These are phyloP conservation scores for Boletales sp. DNA, from an alignment of 768 basidiomycete genomes.

Conservation along the genomic window DNA sequence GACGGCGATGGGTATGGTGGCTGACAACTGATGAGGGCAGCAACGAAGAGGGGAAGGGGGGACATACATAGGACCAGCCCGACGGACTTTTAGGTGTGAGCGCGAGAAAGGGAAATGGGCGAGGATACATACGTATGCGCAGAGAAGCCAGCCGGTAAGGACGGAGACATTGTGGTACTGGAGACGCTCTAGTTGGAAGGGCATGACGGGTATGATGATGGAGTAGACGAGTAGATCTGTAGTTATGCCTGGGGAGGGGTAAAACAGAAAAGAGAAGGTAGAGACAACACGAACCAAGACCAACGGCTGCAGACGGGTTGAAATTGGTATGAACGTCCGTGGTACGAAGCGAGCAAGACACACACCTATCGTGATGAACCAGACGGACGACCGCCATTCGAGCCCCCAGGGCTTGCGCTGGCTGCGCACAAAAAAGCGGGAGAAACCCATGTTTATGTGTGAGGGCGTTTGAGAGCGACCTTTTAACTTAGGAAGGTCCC, in stretches of 20 bases:
- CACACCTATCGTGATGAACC: conserved; percentile 49
- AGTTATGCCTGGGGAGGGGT: conserved; percentile 29
- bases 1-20: conserved; percentile 56
- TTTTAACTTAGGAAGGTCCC: too few species aligned
- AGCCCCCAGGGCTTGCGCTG: conserved; percentile 42
- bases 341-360: background rate
- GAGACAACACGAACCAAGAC: conserved; percentile 38
- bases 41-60: background rate
- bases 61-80: conserved; percentile 52
- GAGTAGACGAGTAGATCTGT: conserved; percentile 61
- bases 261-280: background rate
- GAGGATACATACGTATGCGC: conserved; percentile 46
- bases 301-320: conserved; percentile 36
- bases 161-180: conserved; percentile 44
- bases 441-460: too few species aligned
- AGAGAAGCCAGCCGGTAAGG: conserved; percentile 58
- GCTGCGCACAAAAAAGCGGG: conserved; percentile 6
- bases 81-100: conserved; percentile 39
- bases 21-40: conserved; percentile 24
- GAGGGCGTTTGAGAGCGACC: too few species aligned
- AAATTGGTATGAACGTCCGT: background rate
- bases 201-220: conserved; percentile 59
- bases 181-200: conserved; percentile 55
- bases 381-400: conserved; percentile 55
- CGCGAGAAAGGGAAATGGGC: background rate